These are phyloP conservation scores for Aspergillus sp. DNA, from an alignment of 2,329 filamentous ascomycete species.

Conservation along the genomic window DNA sequence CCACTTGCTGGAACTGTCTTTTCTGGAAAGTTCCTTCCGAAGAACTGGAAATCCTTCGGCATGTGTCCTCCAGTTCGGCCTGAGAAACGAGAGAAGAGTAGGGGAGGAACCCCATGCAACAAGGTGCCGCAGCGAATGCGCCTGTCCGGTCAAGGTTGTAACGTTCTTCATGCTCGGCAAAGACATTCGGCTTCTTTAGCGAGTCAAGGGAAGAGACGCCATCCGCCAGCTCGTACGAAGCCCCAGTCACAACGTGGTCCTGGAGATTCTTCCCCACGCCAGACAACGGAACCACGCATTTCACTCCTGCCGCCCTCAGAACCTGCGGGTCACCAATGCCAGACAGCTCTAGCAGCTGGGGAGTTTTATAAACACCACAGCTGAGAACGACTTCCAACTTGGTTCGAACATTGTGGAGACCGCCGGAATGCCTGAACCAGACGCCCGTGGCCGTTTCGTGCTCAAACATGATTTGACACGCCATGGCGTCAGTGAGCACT, in stretches of 20 bases:
- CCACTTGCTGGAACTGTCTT: constrained; percentile 1
- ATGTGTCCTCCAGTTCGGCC: constrained; percentile 1
- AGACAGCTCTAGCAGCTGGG: constrained; percentile 51
- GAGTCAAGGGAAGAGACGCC: constrained; percentile 6
- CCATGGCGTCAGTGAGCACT: constrained; percentile 36
- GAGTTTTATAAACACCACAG: constrained; percentile 49
- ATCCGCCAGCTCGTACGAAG: constrained; percentile 8
- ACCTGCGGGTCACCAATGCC: constrained; percentile 45
- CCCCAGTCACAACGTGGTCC: constrained; percentile 25
- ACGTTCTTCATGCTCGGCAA: constrained; percentile 4
- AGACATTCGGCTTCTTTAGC: constrained; percentile 1
- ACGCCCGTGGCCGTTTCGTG: constrained; percentile 24
- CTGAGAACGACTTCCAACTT: constrained; percentile 47
- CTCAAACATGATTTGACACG: constrained; percentile 18
- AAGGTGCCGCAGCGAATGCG: constrained; percentile 1
- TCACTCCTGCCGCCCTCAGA: constrained; percentile 30
- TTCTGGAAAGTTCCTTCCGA: constrained; percentile 1
- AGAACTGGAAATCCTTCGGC: background rate
- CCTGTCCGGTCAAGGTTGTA: constrained; percentile 4
- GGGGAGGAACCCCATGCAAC: constrained; percentile 5
- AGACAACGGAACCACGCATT: constrained; percentile 32
- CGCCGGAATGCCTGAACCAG: constrained; percentile 30
- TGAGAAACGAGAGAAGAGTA: constrained; percentile 4
- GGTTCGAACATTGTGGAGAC: constrained; percentile 22
- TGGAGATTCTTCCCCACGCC: constrained; percentile 41